phyloP scores from a whole-genome alignment of 2,329 filamentous ascomycete genomes.

The Claviceps sp. region DNA sequence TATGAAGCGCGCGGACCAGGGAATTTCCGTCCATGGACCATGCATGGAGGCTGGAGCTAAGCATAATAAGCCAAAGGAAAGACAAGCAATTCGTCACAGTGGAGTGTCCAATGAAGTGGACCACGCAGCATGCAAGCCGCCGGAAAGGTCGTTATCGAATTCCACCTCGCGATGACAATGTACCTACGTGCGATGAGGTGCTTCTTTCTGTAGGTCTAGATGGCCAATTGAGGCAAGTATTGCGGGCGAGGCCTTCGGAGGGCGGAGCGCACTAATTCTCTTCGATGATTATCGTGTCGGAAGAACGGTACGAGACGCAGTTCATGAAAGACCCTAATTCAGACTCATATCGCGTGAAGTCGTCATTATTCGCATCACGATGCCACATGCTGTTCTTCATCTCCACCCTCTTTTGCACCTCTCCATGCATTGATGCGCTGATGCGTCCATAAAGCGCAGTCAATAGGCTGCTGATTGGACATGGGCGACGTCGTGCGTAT shows the following conservation, averaged over 20 bases:
- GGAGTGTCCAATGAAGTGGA: constrained; percentile 4
- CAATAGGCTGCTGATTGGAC: background rate
- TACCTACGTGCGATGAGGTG: background rate
- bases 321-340: background rate
- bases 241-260: background rate
- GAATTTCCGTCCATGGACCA: background rate
- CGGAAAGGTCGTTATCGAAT: constrained; percentile 1
- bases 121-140: constrained; percentile 2
- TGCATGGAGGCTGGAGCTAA: too few relatives aligned
- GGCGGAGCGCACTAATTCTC: background rate
- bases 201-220: background rate
- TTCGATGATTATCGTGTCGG: background rate
- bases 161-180: background rate
- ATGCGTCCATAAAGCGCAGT: background rate
- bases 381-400: background rate
- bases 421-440: background rate
- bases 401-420: background rate
- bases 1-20: background rate
- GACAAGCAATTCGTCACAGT: background rate
- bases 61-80: background rate
- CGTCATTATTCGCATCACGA: constrained; percentile 1
- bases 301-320: background rate
- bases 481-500: background rate
- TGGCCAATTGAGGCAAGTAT: background rate
- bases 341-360: background rate